These are phyloP conservation scores for Ascosphaera acerosa DNA, from an alignment of 2,329 filamentous ascomycete species.

Conservation along the genomic window DNA sequence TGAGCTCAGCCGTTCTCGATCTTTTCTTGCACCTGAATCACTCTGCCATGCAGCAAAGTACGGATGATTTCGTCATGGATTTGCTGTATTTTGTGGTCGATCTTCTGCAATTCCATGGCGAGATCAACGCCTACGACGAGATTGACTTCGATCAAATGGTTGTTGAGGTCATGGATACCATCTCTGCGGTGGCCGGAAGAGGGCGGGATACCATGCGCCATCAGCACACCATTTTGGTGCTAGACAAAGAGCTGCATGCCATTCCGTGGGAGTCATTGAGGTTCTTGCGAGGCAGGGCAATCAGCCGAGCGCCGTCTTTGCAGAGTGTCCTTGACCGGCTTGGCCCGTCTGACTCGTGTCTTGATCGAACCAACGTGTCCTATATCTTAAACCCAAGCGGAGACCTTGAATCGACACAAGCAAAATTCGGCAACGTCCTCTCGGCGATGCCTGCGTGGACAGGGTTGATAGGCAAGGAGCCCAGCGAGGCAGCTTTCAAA, in stretches of 20 bases:
- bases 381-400: slow-evolving; percentile 79
- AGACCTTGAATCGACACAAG: slow-evolving; percentile 59
- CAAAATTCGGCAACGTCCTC: slow-evolving; percentile 44
- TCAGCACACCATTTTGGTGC: slow-evolving; percentile 45
- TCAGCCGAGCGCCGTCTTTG: slow-evolving; percentile 73
- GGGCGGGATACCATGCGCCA: slow-evolving; percentile 12
- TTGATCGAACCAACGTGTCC: slow-evolving; percentile 20
- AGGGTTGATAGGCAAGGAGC: slow-evolving; percentile 39
- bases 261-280: slow-evolving; percentile 95
- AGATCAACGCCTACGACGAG: slow-evolving; percentile 90
- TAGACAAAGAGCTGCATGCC: slow-evolving; percentile 72
- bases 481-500: slow-evolving; percentile 56
- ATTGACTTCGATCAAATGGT: slow-evolving; percentile 88
- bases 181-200: slow-evolving; percentile 34
- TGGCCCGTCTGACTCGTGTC: slow-evolving; percentile 24
- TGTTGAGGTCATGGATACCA: slow-evolving; percentile 62
- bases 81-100: slow-evolving; percentile 91
- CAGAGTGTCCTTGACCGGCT: slow-evolving; percentile 57
- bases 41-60: slow-evolving; percentile 41
- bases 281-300: slow-evolving; percentile 51
- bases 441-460: slow-evolving; percentile 33
- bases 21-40: slow-evolving; percentile 71
- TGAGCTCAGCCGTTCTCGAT: slow-evolving; percentile 50
- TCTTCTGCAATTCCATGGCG: slow-evolving; percentile 86
- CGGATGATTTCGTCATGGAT: slow-evolving; percentile 78